Conservation (phyloP, 2,329 filamentous ascomycete species). For the Torrubiella hemipterigena region DNA sequence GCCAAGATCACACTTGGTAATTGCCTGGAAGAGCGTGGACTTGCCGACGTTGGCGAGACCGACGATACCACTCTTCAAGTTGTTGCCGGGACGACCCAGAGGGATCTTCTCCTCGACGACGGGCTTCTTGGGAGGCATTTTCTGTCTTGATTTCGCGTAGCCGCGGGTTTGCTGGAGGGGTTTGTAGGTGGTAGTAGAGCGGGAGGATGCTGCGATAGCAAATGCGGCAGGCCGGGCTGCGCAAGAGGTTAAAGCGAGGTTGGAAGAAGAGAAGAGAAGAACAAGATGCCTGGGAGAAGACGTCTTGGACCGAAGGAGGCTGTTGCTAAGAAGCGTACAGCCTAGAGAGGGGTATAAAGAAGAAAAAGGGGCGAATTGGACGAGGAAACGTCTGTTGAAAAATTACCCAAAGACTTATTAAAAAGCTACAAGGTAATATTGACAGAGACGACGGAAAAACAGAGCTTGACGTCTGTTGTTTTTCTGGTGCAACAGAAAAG, state of each 20-base stretch:
- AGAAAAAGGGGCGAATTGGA: no score
- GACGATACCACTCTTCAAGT: constrained; percentile 98
- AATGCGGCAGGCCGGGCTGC: constrained; percentile 58
- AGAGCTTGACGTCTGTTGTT: no score
- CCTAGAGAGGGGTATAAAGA: no score
- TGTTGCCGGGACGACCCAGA: constrained; percentile 93
- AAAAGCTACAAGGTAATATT: no score
- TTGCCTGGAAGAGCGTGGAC: constrained; percentile 98
- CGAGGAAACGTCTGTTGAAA: no score
- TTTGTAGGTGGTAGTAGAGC: no score
- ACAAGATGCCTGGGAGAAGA: constrained; percentile 18
- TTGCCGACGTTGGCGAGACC: constrained; percentile 98
- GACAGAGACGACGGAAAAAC: no score
- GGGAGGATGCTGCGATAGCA: no score
- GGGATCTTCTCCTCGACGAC: constrained; percentile 92
- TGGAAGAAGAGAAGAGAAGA: constrained; percentile 40
- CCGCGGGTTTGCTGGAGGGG: constrained; percentile 39
- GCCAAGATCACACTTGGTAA: constrained; percentile 93
- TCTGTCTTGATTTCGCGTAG: constrained; percentile 53
- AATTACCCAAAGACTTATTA: no score
- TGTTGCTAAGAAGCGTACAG: no score
- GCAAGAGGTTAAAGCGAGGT: constrained; percentile 34
- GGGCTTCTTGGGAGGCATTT: constrained; percentile 93
- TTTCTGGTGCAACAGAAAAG: no score
- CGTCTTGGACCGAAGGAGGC: no score